These are phyloP conservation scores for Podospora anserina DNA, from an alignment of 495 filamentous ascomycete species.

Conservation along the genomic window DNA sequence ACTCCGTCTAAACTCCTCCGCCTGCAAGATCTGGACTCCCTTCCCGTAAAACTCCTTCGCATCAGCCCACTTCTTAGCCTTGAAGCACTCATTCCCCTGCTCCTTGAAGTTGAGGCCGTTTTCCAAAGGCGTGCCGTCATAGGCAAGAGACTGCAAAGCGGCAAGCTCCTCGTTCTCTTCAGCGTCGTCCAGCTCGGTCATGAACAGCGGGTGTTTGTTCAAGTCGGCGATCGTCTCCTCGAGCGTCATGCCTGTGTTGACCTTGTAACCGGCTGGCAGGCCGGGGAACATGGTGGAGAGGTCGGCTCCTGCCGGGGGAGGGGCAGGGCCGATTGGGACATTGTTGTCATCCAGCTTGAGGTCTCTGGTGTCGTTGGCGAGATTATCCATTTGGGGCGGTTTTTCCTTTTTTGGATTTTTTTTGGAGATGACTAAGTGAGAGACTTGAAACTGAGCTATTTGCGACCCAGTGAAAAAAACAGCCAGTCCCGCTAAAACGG, in stretches of 20 bases:
- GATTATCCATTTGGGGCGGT: conserved; percentile 14
- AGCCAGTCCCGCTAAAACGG: neutral
- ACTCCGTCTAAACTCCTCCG: conserved; percentile 49
- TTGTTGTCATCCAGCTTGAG: conserved; percentile 24
- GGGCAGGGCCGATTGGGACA: neutral
- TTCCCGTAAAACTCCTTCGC: conserved; percentile 91
- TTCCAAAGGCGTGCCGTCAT: conserved; percentile 85
- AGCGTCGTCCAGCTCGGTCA: conserved; percentile 71
- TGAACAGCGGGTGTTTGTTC: conserved; percentile 85
- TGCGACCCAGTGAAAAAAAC: neutral
- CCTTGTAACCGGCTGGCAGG: conserved; percentile 57
- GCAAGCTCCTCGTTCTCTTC: conserved; percentile 74
- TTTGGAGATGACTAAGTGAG: neutral
- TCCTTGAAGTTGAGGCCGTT: conserved; percentile 75
- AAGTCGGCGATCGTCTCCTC: conserved; percentile 72
- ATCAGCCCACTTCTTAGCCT: conserved; percentile 69
- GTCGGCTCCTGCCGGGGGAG: conserved; percentile 8
- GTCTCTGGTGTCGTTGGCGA: conserved; percentile 16
- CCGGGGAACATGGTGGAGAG: conserved; percentile 31
- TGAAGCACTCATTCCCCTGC: conserved; percentile 85
- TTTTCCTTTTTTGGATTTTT: neutral
- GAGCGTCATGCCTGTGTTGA: conserved; percentile 57
- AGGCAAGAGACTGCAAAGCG: conserved; percentile 82
- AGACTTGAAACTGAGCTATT: neutral
- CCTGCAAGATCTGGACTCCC: conserved; percentile 63